These are phyloP conservation scores for Pestalotiopsis fici DNA, from an alignment of 2,329 filamentous ascomycete species.

Conservation along the genomic window DNA sequence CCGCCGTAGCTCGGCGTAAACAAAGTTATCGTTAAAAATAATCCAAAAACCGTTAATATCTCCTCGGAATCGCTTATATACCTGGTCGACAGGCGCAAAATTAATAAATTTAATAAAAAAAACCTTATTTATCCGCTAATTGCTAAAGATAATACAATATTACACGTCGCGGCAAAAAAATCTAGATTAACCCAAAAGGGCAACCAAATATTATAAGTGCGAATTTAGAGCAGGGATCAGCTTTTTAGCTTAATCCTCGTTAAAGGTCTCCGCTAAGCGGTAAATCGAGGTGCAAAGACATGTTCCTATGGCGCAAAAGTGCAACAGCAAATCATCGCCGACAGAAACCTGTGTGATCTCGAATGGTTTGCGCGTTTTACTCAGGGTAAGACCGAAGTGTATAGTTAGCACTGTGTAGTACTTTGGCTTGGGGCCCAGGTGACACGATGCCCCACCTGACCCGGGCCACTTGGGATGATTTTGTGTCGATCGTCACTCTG, in stretches of 20 bases:
- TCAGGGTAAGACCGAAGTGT: too few relatives aligned
- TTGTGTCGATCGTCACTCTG: not conserved
- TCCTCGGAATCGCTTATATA: slow-evolving; percentile 12
- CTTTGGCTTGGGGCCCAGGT: not conserved
- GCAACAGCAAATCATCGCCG: not conserved
- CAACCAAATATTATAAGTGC: slow-evolving; percentile 24
- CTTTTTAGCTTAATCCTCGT: slow-evolving; percentile 19
- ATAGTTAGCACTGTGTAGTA: too few relatives aligned
- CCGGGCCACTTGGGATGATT: not conserved
- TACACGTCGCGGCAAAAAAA: slow-evolving; percentile 26
- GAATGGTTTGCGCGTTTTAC: not conserved
- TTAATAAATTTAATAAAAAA: slow-evolving; percentile 21
- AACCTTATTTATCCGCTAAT: slow-evolving; percentile 30
- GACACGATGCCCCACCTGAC: not conserved
- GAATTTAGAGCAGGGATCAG: slow-evolving; percentile 25
- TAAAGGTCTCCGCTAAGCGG: slow-evolving; percentile 20
- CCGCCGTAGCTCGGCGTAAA: slow-evolving; percentile 26
- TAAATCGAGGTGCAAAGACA: slow-evolving; percentile 24
- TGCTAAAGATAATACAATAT: slow-evolving; percentile 29
- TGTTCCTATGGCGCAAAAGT: not conserved
- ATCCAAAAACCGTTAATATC: slow-evolving; percentile 27
- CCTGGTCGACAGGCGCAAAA: slow-evolving; percentile 9
- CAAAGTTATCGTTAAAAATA: not conserved
- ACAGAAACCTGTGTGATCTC: not conserved
- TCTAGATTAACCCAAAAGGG: slow-evolving; percentile 28